These are phyloP conservation scores for Gossypium anomalum DNA, from an alignment of 345 rosid species.

Conservation along the genomic window DNA sequence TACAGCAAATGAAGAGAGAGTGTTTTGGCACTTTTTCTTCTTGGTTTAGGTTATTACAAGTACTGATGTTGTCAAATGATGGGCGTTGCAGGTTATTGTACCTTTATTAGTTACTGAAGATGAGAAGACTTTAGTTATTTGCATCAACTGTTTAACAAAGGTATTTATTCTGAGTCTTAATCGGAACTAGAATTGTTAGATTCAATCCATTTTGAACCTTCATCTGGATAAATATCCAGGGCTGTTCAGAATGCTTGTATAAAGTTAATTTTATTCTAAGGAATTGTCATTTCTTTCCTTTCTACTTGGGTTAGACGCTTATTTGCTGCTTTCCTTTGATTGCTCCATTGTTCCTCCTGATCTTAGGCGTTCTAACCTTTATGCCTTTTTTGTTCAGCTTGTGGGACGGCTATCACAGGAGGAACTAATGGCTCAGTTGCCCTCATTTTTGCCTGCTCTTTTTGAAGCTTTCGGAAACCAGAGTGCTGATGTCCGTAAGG, in stretches of 20 bases:
- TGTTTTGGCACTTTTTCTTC: background rate
- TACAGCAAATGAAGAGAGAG: background rate
- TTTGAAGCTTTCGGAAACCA: conserved; percentile 97
- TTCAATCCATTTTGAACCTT: conserved; percentile 3
- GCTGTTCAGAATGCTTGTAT: background rate
- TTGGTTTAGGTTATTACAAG: background rate
- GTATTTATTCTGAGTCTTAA: conserved; percentile 28
- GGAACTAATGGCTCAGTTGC: conserved; percentile 72
- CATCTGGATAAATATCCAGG: background rate
- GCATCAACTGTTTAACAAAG: conserved; percentile 94
- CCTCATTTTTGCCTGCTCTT: conserved; percentile 87
- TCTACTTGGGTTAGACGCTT: background rate
- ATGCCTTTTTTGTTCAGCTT: conserved; percentile 48
- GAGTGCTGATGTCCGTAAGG: conserved; percentile 99
- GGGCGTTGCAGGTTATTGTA: conserved; percentile 63
- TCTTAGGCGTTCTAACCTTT: background rate
- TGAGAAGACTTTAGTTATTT: conserved; percentile 84
- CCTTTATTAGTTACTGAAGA: conserved; percentile 90
- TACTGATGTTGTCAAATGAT: conserved; percentile 14
- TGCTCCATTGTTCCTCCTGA: background rate
- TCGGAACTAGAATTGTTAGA: background rate
- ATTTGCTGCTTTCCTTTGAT: background rate
- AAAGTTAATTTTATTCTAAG: background rate
- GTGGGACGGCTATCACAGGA: conserved; percentile 91
- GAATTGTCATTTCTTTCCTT: background rate